A percentile compares a stretch with the other conserved stretches of the same genome.
Evolutionary conservation across 805 yeast species (phyloP).

Genomic region (Barnettozyma sp.): DNA sequence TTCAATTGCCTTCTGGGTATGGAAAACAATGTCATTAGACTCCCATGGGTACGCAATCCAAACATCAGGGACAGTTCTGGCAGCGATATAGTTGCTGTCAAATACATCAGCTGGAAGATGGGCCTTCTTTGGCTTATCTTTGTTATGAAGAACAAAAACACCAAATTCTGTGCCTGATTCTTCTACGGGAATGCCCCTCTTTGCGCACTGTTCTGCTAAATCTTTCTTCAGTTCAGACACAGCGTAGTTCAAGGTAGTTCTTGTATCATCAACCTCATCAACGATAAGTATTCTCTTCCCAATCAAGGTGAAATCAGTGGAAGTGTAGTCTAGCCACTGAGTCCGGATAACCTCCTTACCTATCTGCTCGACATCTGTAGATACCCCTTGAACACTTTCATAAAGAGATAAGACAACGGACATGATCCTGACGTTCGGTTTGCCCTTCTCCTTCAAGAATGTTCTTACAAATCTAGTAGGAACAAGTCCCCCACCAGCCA

Average conservation of each 20-base stretch:
- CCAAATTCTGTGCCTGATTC: conserved; percentile 53
- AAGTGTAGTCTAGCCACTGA: conserved; percentile 77
- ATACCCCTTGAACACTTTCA: conserved; percentile 67
- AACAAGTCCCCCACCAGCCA: conserved; percentile 97
- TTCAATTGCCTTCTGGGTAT: conserved; percentile 61
- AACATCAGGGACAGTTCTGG: conserved; percentile 65
- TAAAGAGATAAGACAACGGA: conserved; percentile 90
- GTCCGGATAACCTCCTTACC: conserved; percentile 69
- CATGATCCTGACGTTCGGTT: conserved; percentile 87
- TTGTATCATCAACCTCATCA: conserved; percentile 82
- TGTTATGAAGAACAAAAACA: conserved; percentile 73
- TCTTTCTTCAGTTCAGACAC: conserved; percentile 68
- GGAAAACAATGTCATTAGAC: conserved; percentile 64
- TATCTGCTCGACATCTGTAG: conserved; percentile 46
- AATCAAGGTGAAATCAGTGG: conserved; percentile 49
- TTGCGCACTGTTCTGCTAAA: conserved; percentile 52
- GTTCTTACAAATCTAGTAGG: conserved; percentile 96
- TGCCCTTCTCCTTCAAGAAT: conserved; percentile 80
- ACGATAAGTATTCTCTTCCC: conserved; percentile 69
- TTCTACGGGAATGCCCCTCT: conserved; percentile 38
- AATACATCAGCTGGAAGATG: conserved; percentile 59
- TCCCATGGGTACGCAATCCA: conserved; percentile 93
- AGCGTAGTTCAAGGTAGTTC: conserved; percentile 80
- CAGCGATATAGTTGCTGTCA: conserved; percentile 60
- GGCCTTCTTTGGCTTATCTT: conserved; percentile 64